Evolutionary conservation across 176 grass and related monocot genomes (phyloP).

Genomic region (Ampelocalamus luodianensis): DNA sequence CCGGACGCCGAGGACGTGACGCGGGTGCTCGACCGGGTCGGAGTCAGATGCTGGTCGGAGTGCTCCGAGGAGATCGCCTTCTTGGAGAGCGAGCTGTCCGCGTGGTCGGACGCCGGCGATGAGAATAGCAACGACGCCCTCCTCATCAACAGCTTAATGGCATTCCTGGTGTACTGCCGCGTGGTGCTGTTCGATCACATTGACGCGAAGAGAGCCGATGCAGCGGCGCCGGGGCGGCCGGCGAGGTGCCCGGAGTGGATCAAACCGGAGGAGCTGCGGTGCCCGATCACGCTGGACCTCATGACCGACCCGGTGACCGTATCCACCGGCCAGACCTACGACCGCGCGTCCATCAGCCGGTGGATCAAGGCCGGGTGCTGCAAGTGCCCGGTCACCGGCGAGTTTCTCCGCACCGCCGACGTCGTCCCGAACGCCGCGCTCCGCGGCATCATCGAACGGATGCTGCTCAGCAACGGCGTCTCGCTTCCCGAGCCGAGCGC

Average conservation of each 20-base stretch:
- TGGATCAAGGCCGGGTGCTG: conserved; percentile 72
- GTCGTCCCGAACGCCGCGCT: conserved; percentile 72
- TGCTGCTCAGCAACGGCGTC: conserved; percentile 57
- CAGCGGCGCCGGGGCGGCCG: not conserved
- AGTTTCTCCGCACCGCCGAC: conserved; percentile 56
- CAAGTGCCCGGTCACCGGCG: conserved; percentile 83
- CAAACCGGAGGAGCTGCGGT: conserved; percentile 62
- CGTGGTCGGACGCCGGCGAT: conserved; percentile 27
- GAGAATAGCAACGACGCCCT: conserved; percentile 29
- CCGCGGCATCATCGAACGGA: conserved; percentile 55
- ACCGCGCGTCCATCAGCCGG: conserved; percentile 69
- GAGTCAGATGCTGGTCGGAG: conserved; percentile 68
- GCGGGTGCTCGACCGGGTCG: conserved; percentile 64
- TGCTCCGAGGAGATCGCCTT: conserved; percentile 71
- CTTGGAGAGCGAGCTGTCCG: conserved; percentile 54
- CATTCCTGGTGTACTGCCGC: conserved; percentile 82
- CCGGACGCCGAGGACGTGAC: conserved; percentile 50
- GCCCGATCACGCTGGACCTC: conserved; percentile 86
- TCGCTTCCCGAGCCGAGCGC: conserved; percentile 36
- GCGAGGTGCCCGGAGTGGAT: conserved; percentile 61
- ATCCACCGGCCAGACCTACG: conserved; percentile 87
- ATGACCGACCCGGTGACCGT: conserved; percentile 89
- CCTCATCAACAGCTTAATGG: conserved; percentile 53
- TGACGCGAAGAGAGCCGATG: conserved; percentile 36
- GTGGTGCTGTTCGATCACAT: conserved; percentile 65